Conservation (phyloP, 2,329 filamentous ascomycete genomes). For the Fusarium mangiferae region DNA sequence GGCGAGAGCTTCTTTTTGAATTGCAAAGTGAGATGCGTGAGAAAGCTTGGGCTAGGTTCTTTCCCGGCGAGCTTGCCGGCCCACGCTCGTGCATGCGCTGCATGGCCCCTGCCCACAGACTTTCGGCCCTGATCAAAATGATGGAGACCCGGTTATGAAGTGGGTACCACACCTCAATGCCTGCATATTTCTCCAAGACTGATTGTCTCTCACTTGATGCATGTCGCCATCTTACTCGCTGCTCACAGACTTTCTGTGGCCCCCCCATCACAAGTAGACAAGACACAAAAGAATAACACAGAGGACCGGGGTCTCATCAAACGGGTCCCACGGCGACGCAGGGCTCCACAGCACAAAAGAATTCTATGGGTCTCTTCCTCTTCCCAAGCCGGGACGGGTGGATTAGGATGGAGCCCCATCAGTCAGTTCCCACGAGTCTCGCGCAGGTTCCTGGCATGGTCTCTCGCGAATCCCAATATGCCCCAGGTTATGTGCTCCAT, state of each 20-base stretch:
- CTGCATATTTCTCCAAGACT: constrained; percentile 33
- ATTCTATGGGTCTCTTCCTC: constrained; percentile 19
- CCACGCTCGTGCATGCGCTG: constrained; percentile 17
- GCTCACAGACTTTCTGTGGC: constrained; percentile 21
- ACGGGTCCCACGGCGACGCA: constrained; percentile 37
- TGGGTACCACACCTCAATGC: constrained; percentile 28
- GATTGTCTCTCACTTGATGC: constrained; percentile 29
- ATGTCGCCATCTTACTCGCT: constrained; percentile 23
- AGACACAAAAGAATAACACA: constrained; percentile 27
- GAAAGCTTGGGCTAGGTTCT: constrained; percentile 30
- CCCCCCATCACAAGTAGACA: constrained; percentile 23
- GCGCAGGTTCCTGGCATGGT: constrained; percentile 35
- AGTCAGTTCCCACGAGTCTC: constrained; percentile 35
- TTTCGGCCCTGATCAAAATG: constrained; percentile 41
- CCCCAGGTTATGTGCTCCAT: constrained; percentile 36
- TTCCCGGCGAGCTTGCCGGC: constrained; percentile 44
- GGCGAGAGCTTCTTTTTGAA: constrained; percentile 56
- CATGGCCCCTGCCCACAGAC: constrained; percentile 42
- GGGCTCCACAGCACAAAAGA: constrained; percentile 30
- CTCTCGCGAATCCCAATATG: constrained; percentile 38
- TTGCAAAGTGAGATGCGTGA: constrained; percentile 40
- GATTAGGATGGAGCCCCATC: constrained; percentile 30
- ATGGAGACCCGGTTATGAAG: constrained; percentile 36
- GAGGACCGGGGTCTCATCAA: constrained; percentile 34
- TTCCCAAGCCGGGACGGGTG: constrained; percentile 36